Evolutionary conservation across 2,329 filamentous ascomycete genomes (phyloP).

Genomic region (Pseudogymnoascus sp.): DNA sequence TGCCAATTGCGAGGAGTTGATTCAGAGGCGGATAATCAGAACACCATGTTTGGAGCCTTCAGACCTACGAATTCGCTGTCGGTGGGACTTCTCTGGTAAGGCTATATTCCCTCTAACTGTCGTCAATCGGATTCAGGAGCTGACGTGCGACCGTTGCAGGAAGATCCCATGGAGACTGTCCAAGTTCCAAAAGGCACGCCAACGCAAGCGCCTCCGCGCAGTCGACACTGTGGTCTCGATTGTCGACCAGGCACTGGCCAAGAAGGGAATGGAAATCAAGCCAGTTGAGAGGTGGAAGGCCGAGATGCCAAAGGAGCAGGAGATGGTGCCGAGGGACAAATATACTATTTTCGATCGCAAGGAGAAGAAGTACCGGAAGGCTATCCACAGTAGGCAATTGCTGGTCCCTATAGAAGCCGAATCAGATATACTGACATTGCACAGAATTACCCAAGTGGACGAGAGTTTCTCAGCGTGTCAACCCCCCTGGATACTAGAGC

Average conservation of each 20-base stretch:
- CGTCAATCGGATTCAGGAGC: constrained; percentile 7
- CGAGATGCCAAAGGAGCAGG: constrained; percentile 90
- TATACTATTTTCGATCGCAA: constrained; percentile 98
- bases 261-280: constrained; percentile 62
- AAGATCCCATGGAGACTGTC: constrained; percentile 97
- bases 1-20: not conserved
- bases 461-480: constrained; percentile 83
- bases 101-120: constrained; percentile 10
- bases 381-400: constrained; percentile 79
- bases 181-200: constrained; percentile 78
- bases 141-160: constrained; percentile 37
- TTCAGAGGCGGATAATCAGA: constrained; percentile 11
- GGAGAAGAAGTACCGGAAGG: constrained; percentile 91
- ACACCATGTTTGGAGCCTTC: constrained; percentile 73
- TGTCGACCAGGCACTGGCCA: constrained; percentile 67
- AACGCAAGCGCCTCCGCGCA: constrained; percentile 70
- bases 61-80: constrained; percentile 68
- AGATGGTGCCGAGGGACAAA: constrained; percentile 95
- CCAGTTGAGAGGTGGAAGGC: constrained; percentile 83
- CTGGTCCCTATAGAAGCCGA: not conserved
- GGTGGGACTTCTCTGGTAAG: constrained; percentile 74
- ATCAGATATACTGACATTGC: constrained; percentile 14
- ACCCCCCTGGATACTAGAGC: constrained; percentile 81
- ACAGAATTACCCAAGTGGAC: constrained; percentile 86
- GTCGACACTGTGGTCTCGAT: constrained; percentile 85